phyloP scores from a whole-genome alignment of 2,329 filamentous ascomycete genomes.

The Exophiala oligosperma region DNA sequence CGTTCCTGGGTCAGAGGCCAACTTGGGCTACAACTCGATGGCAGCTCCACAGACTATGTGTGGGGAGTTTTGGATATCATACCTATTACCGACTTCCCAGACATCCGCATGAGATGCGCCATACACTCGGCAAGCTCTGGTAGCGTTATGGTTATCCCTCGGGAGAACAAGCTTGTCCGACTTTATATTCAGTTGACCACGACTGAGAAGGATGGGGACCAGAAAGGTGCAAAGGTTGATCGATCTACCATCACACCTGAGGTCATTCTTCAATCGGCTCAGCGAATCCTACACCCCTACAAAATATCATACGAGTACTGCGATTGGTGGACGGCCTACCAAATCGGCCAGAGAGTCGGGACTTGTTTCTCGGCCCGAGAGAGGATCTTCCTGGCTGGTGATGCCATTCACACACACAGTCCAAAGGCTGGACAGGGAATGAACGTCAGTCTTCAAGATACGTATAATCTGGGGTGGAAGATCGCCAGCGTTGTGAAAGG shows the following conservation, averaged over 20 bases:
- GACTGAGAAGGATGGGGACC: not conserved
- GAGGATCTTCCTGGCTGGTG: slow-evolving; percentile 63
- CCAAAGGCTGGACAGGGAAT: slow-evolving; percentile 67
- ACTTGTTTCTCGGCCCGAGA: slow-evolving; percentile 38
- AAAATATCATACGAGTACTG: slow-evolving; percentile 63
- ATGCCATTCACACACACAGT: slow-evolving; percentile 67
- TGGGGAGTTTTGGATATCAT: slow-evolving; percentile 53
- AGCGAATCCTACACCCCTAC: slow-evolving; percentile 68
- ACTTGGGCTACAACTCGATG: slow-evolving; percentile 57
- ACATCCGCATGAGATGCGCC: slow-evolving; percentile 58
- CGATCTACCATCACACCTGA: slow-evolving; percentile 59
- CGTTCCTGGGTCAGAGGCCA: slow-evolving; percentile 64
- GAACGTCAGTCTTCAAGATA: slow-evolving; percentile 55
- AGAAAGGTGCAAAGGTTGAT: slow-evolving; percentile 45
- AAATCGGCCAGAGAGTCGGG: too few relatives aligned
- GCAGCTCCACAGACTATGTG: slow-evolving; percentile 49
- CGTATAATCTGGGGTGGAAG: slow-evolving; percentile 62
- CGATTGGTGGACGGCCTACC: slow-evolving; percentile 66
- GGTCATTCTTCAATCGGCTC: slow-evolving; percentile 61
- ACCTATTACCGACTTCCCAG: slow-evolving; percentile 57
- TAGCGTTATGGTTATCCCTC: slow-evolving; percentile 63
- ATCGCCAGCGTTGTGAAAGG: slow-evolving; percentile 50
- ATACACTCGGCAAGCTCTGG: slow-evolving; percentile 58
- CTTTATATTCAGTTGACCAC: slow-evolving; percentile 64
- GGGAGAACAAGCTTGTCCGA: slow-evolving; percentile 62